These are phyloP conservation scores for Plantago ovata DNA, from an alignment of 257 asterid genomes.

Conservation along the genomic window DNA sequence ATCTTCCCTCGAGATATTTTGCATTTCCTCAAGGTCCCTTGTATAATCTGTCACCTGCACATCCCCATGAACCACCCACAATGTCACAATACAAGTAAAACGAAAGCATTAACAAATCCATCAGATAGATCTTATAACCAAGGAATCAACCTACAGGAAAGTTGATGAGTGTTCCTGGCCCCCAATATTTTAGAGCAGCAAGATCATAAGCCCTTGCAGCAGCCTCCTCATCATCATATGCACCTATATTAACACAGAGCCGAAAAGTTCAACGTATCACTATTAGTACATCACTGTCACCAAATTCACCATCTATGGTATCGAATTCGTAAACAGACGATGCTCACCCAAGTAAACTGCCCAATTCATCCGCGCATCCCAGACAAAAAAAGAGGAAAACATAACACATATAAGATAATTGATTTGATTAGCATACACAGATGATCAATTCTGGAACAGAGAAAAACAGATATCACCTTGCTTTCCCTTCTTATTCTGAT, in stretches of 20 bases:
- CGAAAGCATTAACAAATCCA: constrained; percentile 13
- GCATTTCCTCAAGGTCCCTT: constrained; percentile 99
- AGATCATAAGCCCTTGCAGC: constrained; percentile 99
- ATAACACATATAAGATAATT: constrained; percentile 30
- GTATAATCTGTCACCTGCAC: constrained; percentile 86
- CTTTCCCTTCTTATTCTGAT: constrained; percentile 96
- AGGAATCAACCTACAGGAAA: constrained; percentile 72
- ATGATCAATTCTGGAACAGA: not conserved
- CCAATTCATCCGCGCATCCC: constrained; percentile 35
- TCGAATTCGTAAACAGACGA: constrained; percentile 20
- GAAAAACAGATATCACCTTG: constrained; percentile 57
- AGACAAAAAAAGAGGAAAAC: constrained; percentile 26
- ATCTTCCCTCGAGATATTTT: constrained; percentile 88
- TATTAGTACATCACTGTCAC: too few species aligned
- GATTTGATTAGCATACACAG: constrained; percentile 2
- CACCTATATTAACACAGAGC: constrained; percentile 48
- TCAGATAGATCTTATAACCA: not conserved
- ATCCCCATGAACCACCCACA: constrained; percentile 19
- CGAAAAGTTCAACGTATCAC: constrained; percentile 8
- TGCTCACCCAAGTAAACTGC: constrained; percentile 95
- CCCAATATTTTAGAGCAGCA: constrained; percentile 98
- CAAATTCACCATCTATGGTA: constrained; percentile 12
- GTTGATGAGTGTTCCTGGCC: constrained; percentile 95
- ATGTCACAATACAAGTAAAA: constrained; percentile 10
- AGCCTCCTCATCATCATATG: constrained; percentile 99